phyloP scores from a whole-genome alignment of 768 basidiomycete species.

The Postia placenta region DNA sequence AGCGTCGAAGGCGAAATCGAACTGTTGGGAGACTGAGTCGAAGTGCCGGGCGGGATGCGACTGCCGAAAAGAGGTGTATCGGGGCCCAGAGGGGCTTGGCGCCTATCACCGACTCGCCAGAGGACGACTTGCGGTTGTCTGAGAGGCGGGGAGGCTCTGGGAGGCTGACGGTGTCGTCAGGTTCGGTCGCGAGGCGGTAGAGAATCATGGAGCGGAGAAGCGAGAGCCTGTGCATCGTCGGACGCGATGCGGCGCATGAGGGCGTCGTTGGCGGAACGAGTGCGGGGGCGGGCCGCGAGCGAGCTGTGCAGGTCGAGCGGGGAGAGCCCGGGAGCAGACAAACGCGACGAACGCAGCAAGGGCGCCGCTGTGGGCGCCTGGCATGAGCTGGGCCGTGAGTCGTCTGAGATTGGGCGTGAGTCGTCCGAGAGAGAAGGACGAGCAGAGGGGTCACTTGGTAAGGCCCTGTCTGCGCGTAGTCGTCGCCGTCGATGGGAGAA shows the following conservation, averaged over 20 bases:
- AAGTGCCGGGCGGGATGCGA: too few species aligned
- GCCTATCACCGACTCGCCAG: constrained; percentile 46
- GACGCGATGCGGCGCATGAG: constrained; percentile 39
- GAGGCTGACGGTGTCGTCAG: constrained; percentile 24
- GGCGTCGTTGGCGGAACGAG: constrained; percentile 34
- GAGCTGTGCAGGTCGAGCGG: too few species aligned
- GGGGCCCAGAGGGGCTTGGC: too few species aligned
- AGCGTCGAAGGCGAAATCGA: too few species aligned
- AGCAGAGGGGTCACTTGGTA: not conserved
- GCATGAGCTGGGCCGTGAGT: not conserved
- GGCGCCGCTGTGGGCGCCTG: constrained; percentile 7
- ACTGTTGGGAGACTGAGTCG: too few species aligned
- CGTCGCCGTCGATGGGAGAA: not conserved
- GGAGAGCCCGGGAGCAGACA: constrained; percentile 40
- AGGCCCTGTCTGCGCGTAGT: not conserved
- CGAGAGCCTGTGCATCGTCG: constrained; percentile 38
- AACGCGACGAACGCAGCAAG: constrained; percentile 18
- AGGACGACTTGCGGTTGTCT: constrained; percentile 36
- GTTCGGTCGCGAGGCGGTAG: constrained; percentile 48
- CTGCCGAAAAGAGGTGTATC: too few species aligned
- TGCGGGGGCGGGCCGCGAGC: too few species aligned
- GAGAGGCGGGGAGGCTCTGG: constrained; percentile 26
- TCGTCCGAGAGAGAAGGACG: not conserved
- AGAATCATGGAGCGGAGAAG: constrained; percentile 55
- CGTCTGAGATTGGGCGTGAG: not conserved